These are phyloP conservation scores for Ustilago trichophora DNA, from an alignment of 1,284 basidiomycete genomes.

Conservation along the genomic window DNA sequence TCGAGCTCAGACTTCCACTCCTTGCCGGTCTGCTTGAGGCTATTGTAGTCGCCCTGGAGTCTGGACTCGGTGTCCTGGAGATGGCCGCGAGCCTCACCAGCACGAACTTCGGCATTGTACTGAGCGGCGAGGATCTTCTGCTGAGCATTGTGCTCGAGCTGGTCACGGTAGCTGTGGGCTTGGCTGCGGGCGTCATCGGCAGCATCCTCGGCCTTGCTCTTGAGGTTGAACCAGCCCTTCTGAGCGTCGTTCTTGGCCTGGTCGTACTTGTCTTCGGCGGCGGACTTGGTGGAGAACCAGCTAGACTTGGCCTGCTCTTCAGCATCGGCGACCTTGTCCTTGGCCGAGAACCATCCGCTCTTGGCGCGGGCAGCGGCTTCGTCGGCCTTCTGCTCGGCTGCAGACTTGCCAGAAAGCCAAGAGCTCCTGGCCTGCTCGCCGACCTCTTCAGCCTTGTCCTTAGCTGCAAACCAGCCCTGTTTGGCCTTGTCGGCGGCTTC, in stretches of 20 bases:
- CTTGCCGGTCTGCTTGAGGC: constrained; percentile 37
- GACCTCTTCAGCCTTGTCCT: constrained; percentile 36
- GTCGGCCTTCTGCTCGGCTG: constrained; percentile 21
- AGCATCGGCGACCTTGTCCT: constrained; percentile 24
- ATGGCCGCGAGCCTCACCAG: constrained; percentile 23
- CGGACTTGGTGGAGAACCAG: constrained; percentile 28
- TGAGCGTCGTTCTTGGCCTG: constrained; percentile 36
- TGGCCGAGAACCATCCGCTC: constrained; percentile 21
- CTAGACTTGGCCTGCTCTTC: constrained; percentile 17
- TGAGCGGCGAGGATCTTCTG: constrained; percentile 47
- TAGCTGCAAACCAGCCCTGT: constrained; percentile 26
- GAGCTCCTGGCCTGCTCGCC: constrained; percentile 16
- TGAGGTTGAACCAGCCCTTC: constrained; percentile 40
- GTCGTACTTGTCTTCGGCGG: constrained; percentile 23
- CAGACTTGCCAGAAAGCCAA: constrained; percentile 27
- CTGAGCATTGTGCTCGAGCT: constrained; percentile 44
- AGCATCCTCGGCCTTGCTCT: constrained; percentile 36
- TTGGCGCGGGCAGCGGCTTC: constrained; percentile 26
- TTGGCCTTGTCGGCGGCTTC: constrained; percentile 20
- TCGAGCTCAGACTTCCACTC: constrained; percentile 42
- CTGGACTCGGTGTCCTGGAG: constrained; percentile 1
- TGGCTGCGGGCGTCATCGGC: constrained; percentile 17
- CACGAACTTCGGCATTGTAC: constrained; percentile 46
- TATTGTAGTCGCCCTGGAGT: constrained; percentile 16
- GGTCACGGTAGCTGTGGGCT: constrained; percentile 17